Evolutionary conservation across 148 eudicot species (phyloP), one percentile per base, ranked within the genome.

Genomic region (Rhododendron ovatum): DNA sequence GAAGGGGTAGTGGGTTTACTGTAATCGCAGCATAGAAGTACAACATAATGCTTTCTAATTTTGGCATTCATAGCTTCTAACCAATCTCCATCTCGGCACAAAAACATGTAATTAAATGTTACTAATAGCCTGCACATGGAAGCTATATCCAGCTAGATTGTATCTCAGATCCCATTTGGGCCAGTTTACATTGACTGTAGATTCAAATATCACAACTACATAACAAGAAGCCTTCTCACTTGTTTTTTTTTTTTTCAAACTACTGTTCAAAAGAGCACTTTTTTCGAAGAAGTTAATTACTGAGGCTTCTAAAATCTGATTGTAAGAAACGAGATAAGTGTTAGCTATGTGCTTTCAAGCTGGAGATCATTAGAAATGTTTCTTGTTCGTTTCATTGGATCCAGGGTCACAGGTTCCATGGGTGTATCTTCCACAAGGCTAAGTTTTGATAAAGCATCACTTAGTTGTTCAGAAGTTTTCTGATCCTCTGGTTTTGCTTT

Each of bases 391-490:
- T 41, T 15, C 30, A 47, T 37, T 33, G 84, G 82, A 88, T 78
- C 43, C 78, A 73, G 82, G n/a, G 75, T 78, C 45, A 17, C 78
- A n/a, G 82, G 61, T 75, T 74, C 69, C 61, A 43, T 63, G 45
- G 33, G 41, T 84, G 41, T 86, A 79, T 28, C 77, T 78, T 86
- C 92, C 30, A 39, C 80, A 33, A 96, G 91, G 78, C 88, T 89
- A 61, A 96, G 96, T 84, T 86, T 88, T 53, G 90, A 90, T 51
- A 96, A 86, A 63, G 95, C 92, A 82, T 92, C 85, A 67, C 89
- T 84, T 86, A 95, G 82, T 20, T 90, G 88, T 75, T 91, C 93
- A 33, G 92, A 84, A 81, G 81, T 81, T 82, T 73, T 87, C 3
- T 88, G 67, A 41, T 71, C 89, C 86, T 80, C 91, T 18, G 69